Evolutionary conservation across 352 stramenopile genomes (phyloP).

Genomic region (Phytopythium aichiense): DNA sequence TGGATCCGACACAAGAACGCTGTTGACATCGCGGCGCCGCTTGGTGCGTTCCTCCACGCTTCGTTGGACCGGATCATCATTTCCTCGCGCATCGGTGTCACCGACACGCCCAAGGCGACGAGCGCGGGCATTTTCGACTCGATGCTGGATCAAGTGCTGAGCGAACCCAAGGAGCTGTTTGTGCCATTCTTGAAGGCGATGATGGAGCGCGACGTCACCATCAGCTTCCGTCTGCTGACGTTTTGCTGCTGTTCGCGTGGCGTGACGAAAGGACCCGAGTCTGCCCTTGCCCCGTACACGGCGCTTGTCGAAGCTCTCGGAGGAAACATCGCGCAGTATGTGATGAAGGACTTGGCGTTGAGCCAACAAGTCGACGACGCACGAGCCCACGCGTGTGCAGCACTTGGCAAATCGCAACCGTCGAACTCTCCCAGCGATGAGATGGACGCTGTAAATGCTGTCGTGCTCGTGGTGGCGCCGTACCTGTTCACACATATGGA

Average conservation of each 20-base stretch:
- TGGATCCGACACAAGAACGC: constrained; percentile 80
- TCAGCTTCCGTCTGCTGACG: constrained; percentile 67
- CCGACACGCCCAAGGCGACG: constrained; percentile 52
- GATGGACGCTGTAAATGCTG: constrained; percentile 59
- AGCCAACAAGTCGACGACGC: constrained; percentile 81
- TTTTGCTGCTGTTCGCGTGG: constrained; percentile 64
- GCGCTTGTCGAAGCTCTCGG: constrained; percentile 57
- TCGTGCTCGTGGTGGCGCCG: constrained; percentile 49
- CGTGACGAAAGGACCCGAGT: constrained; percentile 44
- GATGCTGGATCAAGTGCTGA: constrained; percentile 79
- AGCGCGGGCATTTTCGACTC: constrained; percentile 69
- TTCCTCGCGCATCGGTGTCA: constrained; percentile 68
- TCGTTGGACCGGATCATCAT: constrained; percentile 74
- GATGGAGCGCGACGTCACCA: constrained; percentile 64
- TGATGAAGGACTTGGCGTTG: constrained; percentile 69
- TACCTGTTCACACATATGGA: constrained; percentile 72
- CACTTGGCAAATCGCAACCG: constrained; percentile 37
- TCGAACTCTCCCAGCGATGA: constrained; percentile 35
- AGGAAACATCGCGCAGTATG: constrained; percentile 35
- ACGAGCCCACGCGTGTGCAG: constrained; percentile 46
- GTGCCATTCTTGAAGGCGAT: constrained; percentile 81
- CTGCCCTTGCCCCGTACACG: constrained; percentile 57
- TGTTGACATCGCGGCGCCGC: constrained; percentile 47
- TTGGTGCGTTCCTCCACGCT: constrained; percentile 59
- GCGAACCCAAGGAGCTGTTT: constrained; percentile 59